Base-by-base conservation (phyloP, 345 rosid species). In the Anastatica hierochuntica region DNA sequence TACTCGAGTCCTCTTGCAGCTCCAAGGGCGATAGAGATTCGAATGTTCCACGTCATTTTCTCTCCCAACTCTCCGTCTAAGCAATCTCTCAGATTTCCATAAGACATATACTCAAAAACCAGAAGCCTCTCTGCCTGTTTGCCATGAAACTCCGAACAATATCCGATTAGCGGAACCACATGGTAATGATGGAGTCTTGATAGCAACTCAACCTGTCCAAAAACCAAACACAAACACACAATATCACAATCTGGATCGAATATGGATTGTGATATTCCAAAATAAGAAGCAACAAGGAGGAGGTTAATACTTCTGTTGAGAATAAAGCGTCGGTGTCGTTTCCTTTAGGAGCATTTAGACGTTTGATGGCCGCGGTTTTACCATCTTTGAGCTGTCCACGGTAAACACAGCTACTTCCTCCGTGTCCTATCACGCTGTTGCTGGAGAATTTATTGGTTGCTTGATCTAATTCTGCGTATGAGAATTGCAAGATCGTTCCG, bases 1-100 rank as follows among this genome's bases (percentile, higher is more conserved):
- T 92, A 92, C 63, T 92, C 96, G 39, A 92, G 80, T 8, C 98
- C 98, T 76, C 89, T 85, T 19, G 95, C 98, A 56, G 95, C 96
- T 76, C 96, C 96, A 42, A 88, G 77, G 23, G 95, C 98, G 15
- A 92, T 71, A n/a, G 75, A 54, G 70, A 85, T 75, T 58, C 98
- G 83, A 23, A 80, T 78, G 62, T 78, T 78, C 98, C 98, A 92
- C 40, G 69, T 73, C 81, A 85, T 66, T 41, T 60, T 79, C 76
- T 77, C 88, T 12, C 83, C 95, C 1, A 55, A 29, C 46, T 52
- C 57, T 34, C 90, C 83, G 41, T 92, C 90, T 61, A 92, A 69
- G 70, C 88, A 81, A 61, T 83, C 95, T 73, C 98, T 81, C 36
- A 92, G 65, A 54, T 77, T 88, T 49, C 96, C 96, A 15, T 78